Evolutionary conservation across 2,329 filamentous ascomycete genomes (phyloP).

Genomic region (Conoideocrella luteorostrata): DNA sequence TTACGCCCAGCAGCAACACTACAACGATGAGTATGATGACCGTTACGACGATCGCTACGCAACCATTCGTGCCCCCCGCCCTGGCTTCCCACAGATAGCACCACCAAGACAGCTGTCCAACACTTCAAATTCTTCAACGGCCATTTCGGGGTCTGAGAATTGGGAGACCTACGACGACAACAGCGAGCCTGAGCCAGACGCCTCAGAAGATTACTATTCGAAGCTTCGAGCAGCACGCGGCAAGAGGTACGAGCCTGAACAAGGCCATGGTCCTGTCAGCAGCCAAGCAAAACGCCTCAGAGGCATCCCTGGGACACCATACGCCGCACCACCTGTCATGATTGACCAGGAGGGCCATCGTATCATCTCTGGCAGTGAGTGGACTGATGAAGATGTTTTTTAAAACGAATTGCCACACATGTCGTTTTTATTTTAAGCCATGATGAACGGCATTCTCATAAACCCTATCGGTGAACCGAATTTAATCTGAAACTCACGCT

Average conservation of each 20-base stretch:
- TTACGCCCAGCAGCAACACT: conserved; percentile 22
- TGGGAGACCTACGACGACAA: conserved; percentile 95
- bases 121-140: conserved; percentile 69
- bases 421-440: not conserved
- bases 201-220: conserved; percentile 72
- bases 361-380: conserved; percentile 58
- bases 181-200: conserved; percentile 69
- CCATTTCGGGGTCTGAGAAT: conserved; percentile 80
- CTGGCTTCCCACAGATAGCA: conserved; percentile 35
- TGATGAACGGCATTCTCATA: not conserved
- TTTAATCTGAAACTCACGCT: no score
- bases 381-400: conserved; percentile 59
- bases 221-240: conserved; percentile 62
- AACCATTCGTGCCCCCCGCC: conserved; percentile 30
- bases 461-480: no score
- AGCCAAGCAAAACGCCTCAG: conserved; percentile 47
- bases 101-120: conserved; percentile 54
- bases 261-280: conserved; percentile 32
- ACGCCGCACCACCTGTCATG: conserved; percentile 40
- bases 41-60: conserved; percentile 29
- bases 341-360: conserved; percentile 55
- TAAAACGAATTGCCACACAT: no score
- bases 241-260: conserved; percentile 56
- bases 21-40: conserved; percentile 29
- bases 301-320: conserved; percentile 37